Evolutionary conservation across 1,139 yeast genomes (phyloP).

Genomic region (Geotrichum citri-aurantii): DNA sequence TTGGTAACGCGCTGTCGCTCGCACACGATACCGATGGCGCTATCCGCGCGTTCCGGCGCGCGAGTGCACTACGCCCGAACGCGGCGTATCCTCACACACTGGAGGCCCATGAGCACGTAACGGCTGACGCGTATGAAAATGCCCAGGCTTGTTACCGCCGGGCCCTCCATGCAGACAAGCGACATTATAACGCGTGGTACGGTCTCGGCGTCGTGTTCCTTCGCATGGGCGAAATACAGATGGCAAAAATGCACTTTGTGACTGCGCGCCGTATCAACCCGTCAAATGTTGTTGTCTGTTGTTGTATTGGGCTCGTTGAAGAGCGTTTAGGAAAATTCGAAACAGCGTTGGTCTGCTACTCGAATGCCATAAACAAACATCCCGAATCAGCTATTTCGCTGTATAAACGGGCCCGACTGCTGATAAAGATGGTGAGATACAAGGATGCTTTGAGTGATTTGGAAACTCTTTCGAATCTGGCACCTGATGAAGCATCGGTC

Average conservation of each 20-base stretch:
- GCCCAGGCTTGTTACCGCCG: conserved; percentile 79
- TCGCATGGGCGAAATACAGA: conserved; percentile 74
- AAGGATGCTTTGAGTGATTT: conserved; percentile 69
- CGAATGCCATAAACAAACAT: conserved; percentile 65
- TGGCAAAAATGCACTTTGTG: conserved; percentile 82
- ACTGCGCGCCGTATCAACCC: conserved; percentile 89
- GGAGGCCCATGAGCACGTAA: conserved; percentile 87
- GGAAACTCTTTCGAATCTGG: conserved; percentile 61
- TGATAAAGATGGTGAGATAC: conserved; percentile 66
- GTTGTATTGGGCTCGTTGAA: conserved; percentile 91
- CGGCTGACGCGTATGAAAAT: conserved; percentile 85
- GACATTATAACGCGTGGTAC: conserved; percentile 92
- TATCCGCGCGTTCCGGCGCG: conserved; percentile 76
- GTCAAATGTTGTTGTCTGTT: conserved; percentile 77
- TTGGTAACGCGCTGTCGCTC: conserved; percentile 84
- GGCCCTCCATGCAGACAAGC: conserved; percentile 69
- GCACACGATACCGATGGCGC: conserved; percentile 88
- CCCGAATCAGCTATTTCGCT: conserved; percentile 83
- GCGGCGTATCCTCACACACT: conserved; percentile 74
- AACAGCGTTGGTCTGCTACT: conserved; percentile 76
- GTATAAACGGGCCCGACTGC: conserved; percentile 80
- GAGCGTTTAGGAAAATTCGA: conserved; percentile 67
- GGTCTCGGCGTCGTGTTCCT: conserved; percentile 94
- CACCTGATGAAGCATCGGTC: conserved; percentile 93
- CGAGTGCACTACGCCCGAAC: conserved; percentile 60